Conservation (phyloP, 495 filamentous ascomycete genomes). For the Bathelium albidoporum region DNA sequence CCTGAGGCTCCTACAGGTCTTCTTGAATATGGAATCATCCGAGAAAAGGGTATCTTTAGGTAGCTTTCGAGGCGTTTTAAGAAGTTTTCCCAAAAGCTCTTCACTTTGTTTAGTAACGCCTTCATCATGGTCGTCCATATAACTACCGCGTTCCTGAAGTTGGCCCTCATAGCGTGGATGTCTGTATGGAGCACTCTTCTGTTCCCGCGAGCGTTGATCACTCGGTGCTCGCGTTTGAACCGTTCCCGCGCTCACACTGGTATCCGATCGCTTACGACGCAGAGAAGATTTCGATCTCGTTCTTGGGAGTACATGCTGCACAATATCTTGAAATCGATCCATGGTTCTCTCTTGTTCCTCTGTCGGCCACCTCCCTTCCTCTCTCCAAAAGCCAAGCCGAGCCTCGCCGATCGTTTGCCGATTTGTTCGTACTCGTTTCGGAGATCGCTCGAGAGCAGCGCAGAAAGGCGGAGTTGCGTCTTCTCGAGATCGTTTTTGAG, state of each 20-base stretch:
- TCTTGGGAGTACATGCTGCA: constrained; percentile 17
- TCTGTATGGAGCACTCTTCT: constrained; percentile 7
- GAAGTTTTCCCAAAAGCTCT: constrained; percentile 13
- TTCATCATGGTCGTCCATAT: constrained; percentile 11
- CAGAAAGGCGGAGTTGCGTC: not conserved
- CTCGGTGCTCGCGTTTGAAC: not conserved
- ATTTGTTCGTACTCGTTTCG: constrained; percentile 1
- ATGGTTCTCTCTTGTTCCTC: constrained; percentile 22
- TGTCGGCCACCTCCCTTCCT: constrained; percentile 23
- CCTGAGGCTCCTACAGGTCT: constrained; percentile 10
- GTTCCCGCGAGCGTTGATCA: not conserved
- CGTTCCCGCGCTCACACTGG: not conserved
- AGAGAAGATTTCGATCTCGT: constrained; percentile 6
- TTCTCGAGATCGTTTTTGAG: constrained; percentile 5
- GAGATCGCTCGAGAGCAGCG: not conserved
- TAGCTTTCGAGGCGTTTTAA: constrained; percentile 10
- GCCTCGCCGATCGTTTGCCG: constrained; percentile 8
- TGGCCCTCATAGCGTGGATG: constrained; percentile 13
- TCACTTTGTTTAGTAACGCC: constrained; percentile 14
- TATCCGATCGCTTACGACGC: constrained; percentile 11
- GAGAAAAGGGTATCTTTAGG: constrained; percentile 16
- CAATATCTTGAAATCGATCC: constrained; percentile 9
- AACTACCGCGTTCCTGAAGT: constrained; percentile 14
- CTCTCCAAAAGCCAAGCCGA: constrained; percentile 1
- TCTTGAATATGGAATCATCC: constrained; percentile 14